Percentiles rank a stretch among this genome's conserved stretches.
Evolutionary conservation across 805 yeast genomes (phyloP).

Genomic region (Huiozyma naganishii): DNA sequence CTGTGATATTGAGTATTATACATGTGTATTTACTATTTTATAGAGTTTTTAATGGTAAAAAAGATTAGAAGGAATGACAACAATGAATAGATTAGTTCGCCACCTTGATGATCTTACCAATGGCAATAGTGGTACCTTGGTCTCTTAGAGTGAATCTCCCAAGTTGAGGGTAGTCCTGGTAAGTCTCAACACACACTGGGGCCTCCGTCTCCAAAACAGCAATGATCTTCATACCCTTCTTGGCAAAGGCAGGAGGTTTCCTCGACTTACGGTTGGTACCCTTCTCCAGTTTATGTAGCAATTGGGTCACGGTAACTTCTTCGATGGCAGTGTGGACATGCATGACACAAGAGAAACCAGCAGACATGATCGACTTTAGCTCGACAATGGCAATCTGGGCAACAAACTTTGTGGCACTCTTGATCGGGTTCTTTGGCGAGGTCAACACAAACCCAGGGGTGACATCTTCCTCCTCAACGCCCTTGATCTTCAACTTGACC

Average conservation of each 20-base stretch:
- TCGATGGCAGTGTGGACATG: slow-evolving; percentile 97
- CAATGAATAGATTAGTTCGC: slow-evolving; percentile 33
- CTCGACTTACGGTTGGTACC: slow-evolving; percentile 94
- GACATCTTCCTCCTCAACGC: slow-evolving; percentile 95
- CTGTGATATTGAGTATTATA: neutral
- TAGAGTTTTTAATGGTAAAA: too few species aligned
- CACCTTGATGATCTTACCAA: slow-evolving; percentile 91
- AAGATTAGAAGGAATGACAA: neutral
- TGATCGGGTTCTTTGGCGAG: slow-evolving; percentile 77
- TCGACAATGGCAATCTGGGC: slow-evolving; percentile 97
- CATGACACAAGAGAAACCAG: slow-evolving; percentile 97
- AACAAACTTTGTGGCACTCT: slow-evolving; percentile 81
- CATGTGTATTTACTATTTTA: too few species aligned
- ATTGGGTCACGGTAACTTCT: slow-evolving; percentile 73
- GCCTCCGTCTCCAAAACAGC: slow-evolving; percentile 78
- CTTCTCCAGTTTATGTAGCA: slow-evolving; percentile 88
- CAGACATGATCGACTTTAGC: slow-evolving; percentile 83
- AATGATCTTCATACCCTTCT: slow-evolving; percentile 96
- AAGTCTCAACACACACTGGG: slow-evolving; percentile 91
- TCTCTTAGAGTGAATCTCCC: slow-evolving; percentile 98
- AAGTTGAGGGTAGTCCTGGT: slow-evolving; percentile 84
- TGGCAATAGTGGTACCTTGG: slow-evolving; percentile 96
- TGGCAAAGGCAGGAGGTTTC: slow-evolving; percentile 96
- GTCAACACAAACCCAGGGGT: slow-evolving; percentile 87
- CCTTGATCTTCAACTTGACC: slow-evolving; percentile 84